Base-by-base conservation (phyloP, 345 rosid species). In the Eucalyptus marginata region DNA sequence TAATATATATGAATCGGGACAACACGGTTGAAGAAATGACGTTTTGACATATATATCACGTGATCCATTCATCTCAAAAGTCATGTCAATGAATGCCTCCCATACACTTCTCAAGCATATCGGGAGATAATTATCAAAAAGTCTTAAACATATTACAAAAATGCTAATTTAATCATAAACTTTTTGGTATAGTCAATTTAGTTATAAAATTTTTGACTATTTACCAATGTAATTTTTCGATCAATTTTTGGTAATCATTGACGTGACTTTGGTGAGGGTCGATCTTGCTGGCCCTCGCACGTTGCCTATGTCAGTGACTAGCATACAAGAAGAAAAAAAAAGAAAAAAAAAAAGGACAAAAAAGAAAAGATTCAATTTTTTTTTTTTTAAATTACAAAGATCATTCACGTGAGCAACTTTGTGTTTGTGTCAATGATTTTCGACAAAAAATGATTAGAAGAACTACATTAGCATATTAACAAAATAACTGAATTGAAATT, bases 201-300 rank as follows among this genome's bases (percentile, higher is more conserved):
- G 0, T 68, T 9, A 15, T 16, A 16, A 66, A 31, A 10, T 0
- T 66, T 3, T 66, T 31, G 2, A 31, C 0, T 5, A 66, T 68
- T 68, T 68, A 10, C 3, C 4, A 16, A 31, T 31, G 2, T 8
- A 66, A 10, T 31, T 4, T 0, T 66, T 31, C 3, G 0, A 6
- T 31, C 0, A 68, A 68, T 31, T 68, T 68, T 4, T 0, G 0
- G 4, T 0, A 68, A 8, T 31, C 6, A 16, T 15, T 2, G 0
- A 31, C 1, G 0, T 16, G 13, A 20, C 46, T 71, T 0, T 17
- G 0, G 7, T 4, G 0, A 33, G 46, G 4, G 46, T 33, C 1
- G 3, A 36, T 5, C 1, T 33, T 12, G 6, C 0, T 3, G 1
- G 4, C 0, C 46, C 25, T 33, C 7, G 0, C 6, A 4, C 0